Percentiles rank a stretch among this genome's conserved stretches.
Conservation (phyloP, 75 land plant genomes). For the Chamaecyparis obtusa region DNA sequence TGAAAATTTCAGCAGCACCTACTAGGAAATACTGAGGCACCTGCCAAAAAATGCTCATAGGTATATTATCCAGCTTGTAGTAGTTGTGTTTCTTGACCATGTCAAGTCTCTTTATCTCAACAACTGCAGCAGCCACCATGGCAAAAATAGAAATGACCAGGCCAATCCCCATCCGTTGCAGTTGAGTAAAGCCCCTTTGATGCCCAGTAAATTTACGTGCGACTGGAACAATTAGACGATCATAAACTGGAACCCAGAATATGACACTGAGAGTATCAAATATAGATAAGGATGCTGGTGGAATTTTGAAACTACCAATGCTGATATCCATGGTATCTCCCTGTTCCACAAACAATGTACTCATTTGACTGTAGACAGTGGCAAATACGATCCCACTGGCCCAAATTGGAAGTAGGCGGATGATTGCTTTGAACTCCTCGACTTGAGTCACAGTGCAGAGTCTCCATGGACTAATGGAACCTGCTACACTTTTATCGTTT, state of each 20-base stretch:
- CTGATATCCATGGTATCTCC: constrained; percentile 59
- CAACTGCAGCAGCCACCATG: constrained; percentile 53
- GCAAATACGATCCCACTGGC: constrained; percentile 51
- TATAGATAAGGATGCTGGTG: constrained; percentile 65
- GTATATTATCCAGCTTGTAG: constrained; percentile 21
- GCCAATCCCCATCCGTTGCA: constrained; percentile 78
- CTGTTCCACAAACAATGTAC: constrained; percentile 63
- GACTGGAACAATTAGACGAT: constrained; percentile 58
- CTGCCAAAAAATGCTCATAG: constrained; percentile 78
- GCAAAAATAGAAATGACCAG: constrained; percentile 63
- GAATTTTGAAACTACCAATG: constrained; percentile 56
- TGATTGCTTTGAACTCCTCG: constrained; percentile 60
- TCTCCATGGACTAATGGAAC: constrained; percentile 35
- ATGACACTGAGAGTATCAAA: constrained; percentile 71
- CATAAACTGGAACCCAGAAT: constrained; percentile 74
- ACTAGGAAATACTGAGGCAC: constrained; percentile 77
- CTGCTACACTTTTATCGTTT: not conserved
- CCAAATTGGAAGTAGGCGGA: constrained; percentile 65
- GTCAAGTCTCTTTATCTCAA: constrained; percentile 51
- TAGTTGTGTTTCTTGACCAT: constrained; percentile 18
- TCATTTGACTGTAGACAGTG: constrained; percentile 66
- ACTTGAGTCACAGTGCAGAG: constrained; percentile 74
- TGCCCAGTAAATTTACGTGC: constrained; percentile 57
- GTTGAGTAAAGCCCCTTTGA: constrained; percentile 62
- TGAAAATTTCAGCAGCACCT: constrained; percentile 81